Conservation (phyloP, 371 early-diverging fungal species). For the Rhizopus delemar region DNA sequence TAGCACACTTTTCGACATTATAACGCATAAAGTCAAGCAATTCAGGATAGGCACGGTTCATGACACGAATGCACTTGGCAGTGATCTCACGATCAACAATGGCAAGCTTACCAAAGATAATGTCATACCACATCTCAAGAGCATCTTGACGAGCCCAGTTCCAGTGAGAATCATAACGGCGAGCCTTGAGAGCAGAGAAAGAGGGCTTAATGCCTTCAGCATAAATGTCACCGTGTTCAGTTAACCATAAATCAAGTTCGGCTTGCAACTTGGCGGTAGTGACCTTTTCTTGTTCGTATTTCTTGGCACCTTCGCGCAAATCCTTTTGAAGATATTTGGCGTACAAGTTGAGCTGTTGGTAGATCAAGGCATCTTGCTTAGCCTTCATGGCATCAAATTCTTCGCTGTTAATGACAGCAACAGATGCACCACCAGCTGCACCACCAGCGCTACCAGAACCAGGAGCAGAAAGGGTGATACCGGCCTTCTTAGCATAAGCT, state of each 20-base stretch:
- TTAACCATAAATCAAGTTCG: constrained; percentile 85
- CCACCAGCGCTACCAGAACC: constrained; percentile 61
- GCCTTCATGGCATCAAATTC: constrained; percentile 84
- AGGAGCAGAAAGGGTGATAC: constrained; percentile 70
- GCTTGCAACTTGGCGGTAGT: constrained; percentile 72
- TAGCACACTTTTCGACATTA: constrained; percentile 73
- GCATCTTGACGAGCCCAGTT: constrained; percentile 97
- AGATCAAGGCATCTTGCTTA: constrained; percentile 79
- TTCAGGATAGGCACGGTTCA: constrained; percentile 87
- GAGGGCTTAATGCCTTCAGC: constrained; percentile 85
- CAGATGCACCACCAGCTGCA: constrained; percentile 64
- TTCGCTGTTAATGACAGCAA: constrained; percentile 82
- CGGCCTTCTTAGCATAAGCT: constrained; percentile 79
- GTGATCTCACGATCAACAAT: constrained; percentile 92
- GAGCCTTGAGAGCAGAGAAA: constrained; percentile 85
- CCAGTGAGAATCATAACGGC: constrained; percentile 94
- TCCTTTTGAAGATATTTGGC: constrained; percentile 89
- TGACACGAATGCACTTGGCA: constrained; percentile 86
- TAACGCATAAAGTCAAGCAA: constrained; percentile 88
- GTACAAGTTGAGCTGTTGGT: constrained; percentile 85
- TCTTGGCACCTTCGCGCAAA: constrained; percentile 76
- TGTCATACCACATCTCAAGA: constrained; percentile 86
- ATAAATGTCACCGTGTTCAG: constrained; percentile 89
- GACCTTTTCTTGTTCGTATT: constrained; percentile 70
- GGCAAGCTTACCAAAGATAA: constrained; percentile 87